Evolutionary conservation across 805 yeast genomes (phyloP).

Genomic region (Kodamaea jinghongensis): DNA sequence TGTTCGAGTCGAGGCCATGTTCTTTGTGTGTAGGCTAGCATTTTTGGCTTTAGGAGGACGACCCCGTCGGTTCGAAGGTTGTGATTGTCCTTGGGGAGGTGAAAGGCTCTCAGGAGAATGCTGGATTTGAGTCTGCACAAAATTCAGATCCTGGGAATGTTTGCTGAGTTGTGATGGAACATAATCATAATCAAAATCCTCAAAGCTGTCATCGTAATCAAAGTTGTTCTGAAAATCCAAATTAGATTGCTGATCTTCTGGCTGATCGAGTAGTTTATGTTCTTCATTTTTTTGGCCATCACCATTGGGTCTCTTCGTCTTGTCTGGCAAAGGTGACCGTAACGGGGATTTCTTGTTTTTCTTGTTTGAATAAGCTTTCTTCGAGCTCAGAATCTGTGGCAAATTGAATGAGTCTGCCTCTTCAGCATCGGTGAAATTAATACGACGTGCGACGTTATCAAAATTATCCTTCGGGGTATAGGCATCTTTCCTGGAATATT

Average conservation of each 20-base stretch:
- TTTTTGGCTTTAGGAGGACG: constrained; percentile 3
- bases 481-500: constrained; percentile 3
- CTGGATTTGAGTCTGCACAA: constrained; percentile 6
- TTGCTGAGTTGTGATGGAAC: constrained; percentile 4
- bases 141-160: constrained; percentile 4
- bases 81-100: constrained; percentile 3
- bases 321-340: constrained; percentile 29
- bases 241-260: neutral
- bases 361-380: constrained; percentile 17
- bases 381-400: constrained; percentile 25
- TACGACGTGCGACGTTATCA: constrained; percentile 31
- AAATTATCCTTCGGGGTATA: constrained; percentile 17
- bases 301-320: constrained; percentile 4
- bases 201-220: constrained; percentile 12
- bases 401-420: constrained; percentile 27
- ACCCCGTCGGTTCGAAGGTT: too few relatives aligned
- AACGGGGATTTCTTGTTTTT: constrained; percentile 29
- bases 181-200: constrained; percentile 9
- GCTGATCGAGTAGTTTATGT: neutral
- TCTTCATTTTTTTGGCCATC: constrained; percentile 1
- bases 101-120: constrained; percentile 19
- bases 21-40: constrained; percentile 27
- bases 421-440: constrained; percentile 35
- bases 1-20: constrained; percentile 29
- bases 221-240: constrained; percentile 5